Conservation (phyloP, 768 basidiomycete species). For the Vararia minispora region DNA sequence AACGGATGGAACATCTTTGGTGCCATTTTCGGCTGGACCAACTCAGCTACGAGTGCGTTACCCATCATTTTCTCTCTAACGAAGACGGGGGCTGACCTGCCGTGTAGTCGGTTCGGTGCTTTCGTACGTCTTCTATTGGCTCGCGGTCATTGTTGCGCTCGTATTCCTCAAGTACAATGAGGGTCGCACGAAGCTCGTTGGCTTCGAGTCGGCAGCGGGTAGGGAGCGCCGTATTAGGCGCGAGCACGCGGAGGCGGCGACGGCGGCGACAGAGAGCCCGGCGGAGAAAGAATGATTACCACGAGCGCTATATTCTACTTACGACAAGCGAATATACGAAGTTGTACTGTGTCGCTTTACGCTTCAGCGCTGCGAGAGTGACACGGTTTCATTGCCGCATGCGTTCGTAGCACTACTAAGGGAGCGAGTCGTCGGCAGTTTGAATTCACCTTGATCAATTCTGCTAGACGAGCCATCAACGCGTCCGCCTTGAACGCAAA, state of each 20-base stretch:
- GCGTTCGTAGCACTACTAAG: no score
- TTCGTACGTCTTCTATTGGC: slow-evolving; percentile 90
- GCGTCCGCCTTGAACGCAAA: no score
- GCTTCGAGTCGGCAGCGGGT: slow-evolving; percentile 7
- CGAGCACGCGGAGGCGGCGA: neutral
- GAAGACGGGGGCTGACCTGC: neutral
- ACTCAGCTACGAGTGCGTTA: slow-evolving; percentile 56
- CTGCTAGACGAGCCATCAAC: no score
- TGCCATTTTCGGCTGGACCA: slow-evolving; percentile 83
- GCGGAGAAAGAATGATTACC: no score
- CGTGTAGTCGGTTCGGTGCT: slow-evolving; percentile 60
- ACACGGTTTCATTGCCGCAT: no score
- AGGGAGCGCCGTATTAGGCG: slow-evolving; percentile 7
- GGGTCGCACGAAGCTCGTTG: slow-evolving; percentile 12
- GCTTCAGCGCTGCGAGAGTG: no score
- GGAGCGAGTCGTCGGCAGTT: no score
- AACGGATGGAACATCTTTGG: slow-evolving; percentile 76
- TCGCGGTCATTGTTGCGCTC: slow-evolving; percentile 62
- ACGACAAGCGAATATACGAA: no score
- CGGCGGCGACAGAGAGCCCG: no score
- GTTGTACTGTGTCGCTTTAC: no score
- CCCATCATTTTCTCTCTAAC: neutral
- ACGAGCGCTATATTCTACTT: no score
- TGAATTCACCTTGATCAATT: no score
- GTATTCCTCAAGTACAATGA: slow-evolving; percentile 50